Conservation (phyloP, 306 rosid genomes). For the Cicer chorassanicum region DNA sequence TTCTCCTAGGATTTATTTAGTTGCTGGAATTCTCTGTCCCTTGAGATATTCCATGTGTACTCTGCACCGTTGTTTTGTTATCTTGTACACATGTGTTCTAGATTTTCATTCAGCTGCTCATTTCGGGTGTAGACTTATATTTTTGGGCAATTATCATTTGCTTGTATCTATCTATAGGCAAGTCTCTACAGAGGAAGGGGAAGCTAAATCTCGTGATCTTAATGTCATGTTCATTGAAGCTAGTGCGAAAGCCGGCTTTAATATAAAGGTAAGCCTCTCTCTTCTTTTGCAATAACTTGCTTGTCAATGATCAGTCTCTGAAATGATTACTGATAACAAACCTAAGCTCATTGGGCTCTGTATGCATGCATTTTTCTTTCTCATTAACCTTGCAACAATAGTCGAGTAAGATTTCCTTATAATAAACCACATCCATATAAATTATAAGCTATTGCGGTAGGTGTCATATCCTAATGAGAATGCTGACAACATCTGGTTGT, state of each 20-base stretch:
- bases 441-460: not conserved
- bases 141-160: too few species aligned
- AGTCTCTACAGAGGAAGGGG: conserved; percentile 85
- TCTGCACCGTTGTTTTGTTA: conserved; percentile 25
- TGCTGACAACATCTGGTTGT: not conserved
- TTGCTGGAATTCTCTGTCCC: too few species aligned
- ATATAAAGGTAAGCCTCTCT: conserved; percentile 65
- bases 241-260: conserved; percentile 86
- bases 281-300: conserved; percentile 20
- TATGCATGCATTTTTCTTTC: not conserved
- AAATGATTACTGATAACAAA: conserved; percentile 13
- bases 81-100: not conserved
- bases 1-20: not conserved
- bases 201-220: conserved; percentile 72
- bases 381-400: conserved; percentile 3
- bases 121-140: not conserved
- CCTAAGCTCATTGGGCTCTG: conserved; percentile 1
- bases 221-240: conserved; percentile 83
- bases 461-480: not conserved
- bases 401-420: too few species aligned
- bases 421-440: not conserved
- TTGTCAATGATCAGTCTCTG: conserved; percentile 20
- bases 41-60: not conserved
- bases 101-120: not conserved
- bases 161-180: conserved; percentile 51